These are phyloP conservation scores for Thuidium tamariscinum DNA, from an alignment of 225 moss, liverwort and hornwort genomes.

Conservation along the genomic window DNA sequence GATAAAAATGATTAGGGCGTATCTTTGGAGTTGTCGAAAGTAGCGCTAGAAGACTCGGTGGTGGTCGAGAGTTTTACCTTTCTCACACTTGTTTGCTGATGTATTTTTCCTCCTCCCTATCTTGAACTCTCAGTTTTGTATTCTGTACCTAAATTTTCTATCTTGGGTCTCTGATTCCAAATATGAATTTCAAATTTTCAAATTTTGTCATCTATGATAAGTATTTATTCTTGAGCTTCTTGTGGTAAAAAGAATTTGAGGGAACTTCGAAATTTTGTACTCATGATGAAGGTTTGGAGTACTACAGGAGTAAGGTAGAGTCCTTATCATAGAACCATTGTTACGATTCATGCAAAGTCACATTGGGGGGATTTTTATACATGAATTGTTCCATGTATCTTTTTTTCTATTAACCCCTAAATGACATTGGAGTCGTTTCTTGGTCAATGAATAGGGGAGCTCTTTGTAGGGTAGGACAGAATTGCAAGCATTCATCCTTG, in stretches of 20 bases:
- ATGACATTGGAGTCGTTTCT: no score
- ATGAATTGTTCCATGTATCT: background rate
- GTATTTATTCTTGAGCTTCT: background rate
- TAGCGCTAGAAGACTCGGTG: background rate
- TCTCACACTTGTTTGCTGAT: no score
- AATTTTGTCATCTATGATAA: background rate
- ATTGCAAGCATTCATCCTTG: no score
- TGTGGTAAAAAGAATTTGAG: background rate
- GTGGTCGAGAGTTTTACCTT: background rate
- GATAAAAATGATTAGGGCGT: background rate
- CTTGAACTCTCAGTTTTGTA: no score
- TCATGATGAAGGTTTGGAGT: background rate
- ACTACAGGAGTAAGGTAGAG: no score
- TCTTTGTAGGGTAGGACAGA: no score
- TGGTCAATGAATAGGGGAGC: no score
- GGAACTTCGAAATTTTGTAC: background rate
- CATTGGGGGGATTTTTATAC: background rate
- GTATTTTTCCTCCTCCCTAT: no score
- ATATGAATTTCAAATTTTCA: background rate
- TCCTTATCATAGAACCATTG: background rate
- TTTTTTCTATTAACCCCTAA: background rate
- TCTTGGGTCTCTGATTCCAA: fast-evolving
- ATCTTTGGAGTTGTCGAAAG: background rate
- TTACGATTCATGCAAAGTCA: background rate
- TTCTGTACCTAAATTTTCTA: background rate